phyloP scores from a whole-genome alignment of 2,329 filamentous ascomycete genomes.

The Talaromyces funiculosus region DNA sequence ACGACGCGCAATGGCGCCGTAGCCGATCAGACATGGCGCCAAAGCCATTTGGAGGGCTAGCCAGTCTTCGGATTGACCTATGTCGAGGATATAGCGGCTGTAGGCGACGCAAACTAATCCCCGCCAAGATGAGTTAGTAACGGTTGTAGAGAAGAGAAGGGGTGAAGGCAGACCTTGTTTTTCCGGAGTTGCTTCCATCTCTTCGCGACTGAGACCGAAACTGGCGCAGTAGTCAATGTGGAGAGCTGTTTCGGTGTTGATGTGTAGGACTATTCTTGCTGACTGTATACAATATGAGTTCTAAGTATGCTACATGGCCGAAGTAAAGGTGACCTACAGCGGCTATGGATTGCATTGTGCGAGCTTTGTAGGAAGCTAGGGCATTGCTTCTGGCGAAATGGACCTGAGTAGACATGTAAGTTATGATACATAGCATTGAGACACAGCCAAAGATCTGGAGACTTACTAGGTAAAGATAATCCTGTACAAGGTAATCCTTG shows the following conservation, averaged over 20 bases:
- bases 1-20: conserved; percentile 70
- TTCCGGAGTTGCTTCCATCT: conserved; percentile 70
- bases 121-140: not conserved
- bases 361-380: conserved; percentile 78
- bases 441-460: not conserved
- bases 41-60: conserved; percentile 78
- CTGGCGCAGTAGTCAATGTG: conserved; percentile 76
- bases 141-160: not conserved
- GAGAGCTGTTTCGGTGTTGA: conserved; percentile 71
- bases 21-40: conserved; percentile 84
- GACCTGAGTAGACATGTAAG: conserved; percentile 44
- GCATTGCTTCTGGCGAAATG: conserved; percentile 87
- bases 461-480: conserved; percentile 79
- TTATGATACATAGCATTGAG: not conserved
- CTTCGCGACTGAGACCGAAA: conserved; percentile 68
- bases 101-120: conserved; percentile 68
- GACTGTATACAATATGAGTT: conserved; percentile 39
- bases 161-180: conserved; percentile 53
- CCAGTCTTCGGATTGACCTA: conserved; percentile 83
- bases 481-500: conserved; percentile 84
- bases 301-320: not conserved
- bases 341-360: conserved; percentile 65
- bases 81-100: conserved; percentile 78
- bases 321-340: conserved; percentile 44
- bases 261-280: conserved; percentile 67